Evolutionary conservation across 495 filamentous ascomycete genomes (phyloP).

Genomic region (Neurospora tetraspora): DNA sequence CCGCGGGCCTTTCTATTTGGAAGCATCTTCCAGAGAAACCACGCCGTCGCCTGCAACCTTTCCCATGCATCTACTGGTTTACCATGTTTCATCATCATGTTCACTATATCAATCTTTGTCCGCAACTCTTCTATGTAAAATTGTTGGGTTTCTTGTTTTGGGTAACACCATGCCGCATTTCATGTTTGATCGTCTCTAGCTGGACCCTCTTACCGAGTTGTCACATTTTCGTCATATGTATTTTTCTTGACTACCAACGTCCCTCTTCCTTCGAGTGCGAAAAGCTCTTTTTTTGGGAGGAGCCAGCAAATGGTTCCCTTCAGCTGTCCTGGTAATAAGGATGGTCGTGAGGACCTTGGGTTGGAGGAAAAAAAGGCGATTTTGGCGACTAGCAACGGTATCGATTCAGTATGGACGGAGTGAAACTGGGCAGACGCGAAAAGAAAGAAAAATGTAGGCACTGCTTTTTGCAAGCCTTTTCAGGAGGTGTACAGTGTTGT

Average conservation of each 20-base stretch:
- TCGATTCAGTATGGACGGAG: not conserved
- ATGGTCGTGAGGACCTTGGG: not conserved
- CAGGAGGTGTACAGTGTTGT: not conserved
- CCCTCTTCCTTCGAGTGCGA: not conserved
- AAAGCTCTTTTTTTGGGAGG: not conserved
- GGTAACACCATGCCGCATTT: not conserved
- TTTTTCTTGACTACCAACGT: not conserved
- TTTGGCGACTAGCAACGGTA: not conserved
- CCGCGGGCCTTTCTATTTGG: conserved; percentile 1
- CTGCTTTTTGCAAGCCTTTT: not conserved
- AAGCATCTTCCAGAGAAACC: not conserved
- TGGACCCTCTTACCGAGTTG: not conserved
- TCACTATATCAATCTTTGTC: not conserved
- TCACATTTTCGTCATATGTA: not conserved
- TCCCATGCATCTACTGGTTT: not conserved
- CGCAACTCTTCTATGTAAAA: not conserved
- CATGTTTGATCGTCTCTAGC: not conserved
- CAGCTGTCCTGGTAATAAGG: not conserved
- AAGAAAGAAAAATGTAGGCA: not conserved
- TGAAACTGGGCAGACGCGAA: not conserved
- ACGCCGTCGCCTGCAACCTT: conserved; percentile 7
- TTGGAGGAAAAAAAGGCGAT: not conserved
- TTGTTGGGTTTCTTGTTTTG: not conserved
- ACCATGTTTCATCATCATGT: not conserved
- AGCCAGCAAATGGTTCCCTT: not conserved